Conservation (phyloP, 2,329 filamentous ascomycete species). For the Hymenoscyphus scutula region DNA sequence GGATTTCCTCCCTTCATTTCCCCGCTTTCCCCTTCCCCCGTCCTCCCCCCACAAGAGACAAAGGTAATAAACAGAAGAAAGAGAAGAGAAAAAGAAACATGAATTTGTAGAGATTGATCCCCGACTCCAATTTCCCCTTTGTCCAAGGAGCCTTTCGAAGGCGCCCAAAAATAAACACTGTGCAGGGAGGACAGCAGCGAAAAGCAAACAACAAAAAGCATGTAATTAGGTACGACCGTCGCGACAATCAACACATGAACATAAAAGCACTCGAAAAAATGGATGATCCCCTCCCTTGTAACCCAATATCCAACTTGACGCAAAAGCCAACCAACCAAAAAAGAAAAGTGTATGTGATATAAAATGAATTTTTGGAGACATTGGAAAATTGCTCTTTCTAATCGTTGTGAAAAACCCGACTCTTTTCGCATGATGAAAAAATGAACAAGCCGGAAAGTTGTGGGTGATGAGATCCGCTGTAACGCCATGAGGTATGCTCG, state of each 20-base stretch:
- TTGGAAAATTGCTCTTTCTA: constrained; percentile 31
- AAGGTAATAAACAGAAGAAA: constrained; percentile 20
- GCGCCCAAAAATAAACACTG: constrained; percentile 20
- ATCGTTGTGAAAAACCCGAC: constrained; percentile 25
- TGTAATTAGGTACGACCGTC: constrained; percentile 32
- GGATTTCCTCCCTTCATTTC: no score
- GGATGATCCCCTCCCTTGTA: constrained; percentile 2
- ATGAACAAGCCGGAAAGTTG: constrained; percentile 28
- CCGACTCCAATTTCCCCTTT: constrained; percentile 27
- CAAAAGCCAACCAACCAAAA: constrained; percentile 11
- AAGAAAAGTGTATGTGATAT: constrained; percentile 30
- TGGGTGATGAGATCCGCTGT: constrained; percentile 34
- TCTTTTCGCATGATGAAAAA: constrained; percentile 34
- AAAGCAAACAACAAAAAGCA: constrained; percentile 15
- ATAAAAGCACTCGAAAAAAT: constrained; percentile 27
- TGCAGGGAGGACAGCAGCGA: constrained; percentile 20
- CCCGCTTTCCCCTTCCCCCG: constrained; percentile 24
- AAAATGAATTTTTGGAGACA: constrained; percentile 31
- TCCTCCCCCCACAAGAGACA: neutral
- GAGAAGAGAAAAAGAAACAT: constrained; percentile 26
- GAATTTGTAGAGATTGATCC: constrained; percentile 27
- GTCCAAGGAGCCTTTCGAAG: constrained; percentile 16
- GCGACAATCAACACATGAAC: constrained; percentile 31
- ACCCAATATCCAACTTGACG: constrained; percentile 30
- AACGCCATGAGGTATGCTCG: constrained; percentile 36